Conservation (phyloP, 148 eudicot species). For the Persicaria tinctoria region DNA sequence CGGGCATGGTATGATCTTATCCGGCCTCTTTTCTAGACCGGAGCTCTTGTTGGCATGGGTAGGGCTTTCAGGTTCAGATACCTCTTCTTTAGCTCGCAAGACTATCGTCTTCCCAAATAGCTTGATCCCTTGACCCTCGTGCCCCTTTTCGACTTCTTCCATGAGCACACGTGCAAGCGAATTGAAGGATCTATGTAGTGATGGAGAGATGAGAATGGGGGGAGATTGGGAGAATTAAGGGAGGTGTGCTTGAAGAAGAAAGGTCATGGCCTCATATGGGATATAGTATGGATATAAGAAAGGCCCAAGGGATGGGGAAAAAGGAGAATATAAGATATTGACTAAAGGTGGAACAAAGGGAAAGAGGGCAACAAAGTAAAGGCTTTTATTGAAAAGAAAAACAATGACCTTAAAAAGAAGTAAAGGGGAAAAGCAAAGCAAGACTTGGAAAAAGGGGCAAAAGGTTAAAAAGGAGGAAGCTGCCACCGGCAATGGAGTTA, state of each 20-base stretch:
- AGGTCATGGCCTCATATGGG: neutral
- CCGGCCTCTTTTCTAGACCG: slow-evolving; percentile 42
- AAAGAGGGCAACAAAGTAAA: neutral
- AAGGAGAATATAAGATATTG: neutral
- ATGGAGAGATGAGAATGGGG: neutral
- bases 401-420: slow-evolving; percentile 3
- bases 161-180: slow-evolving; percentile 9
- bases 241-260: slow-evolving; percentile 7
- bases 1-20: slow-evolving; percentile 68
- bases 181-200: neutral
- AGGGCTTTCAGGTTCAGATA: neutral
- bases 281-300: neutral
- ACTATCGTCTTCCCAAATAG: slow-evolving; percentile 53
- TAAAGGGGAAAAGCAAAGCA: neutral
- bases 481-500: neutral
- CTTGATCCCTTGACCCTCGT: slow-evolving; percentile 39
- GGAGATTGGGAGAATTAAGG: slow-evolving; percentile 14
- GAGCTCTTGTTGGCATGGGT: slow-evolving; percentile 1
- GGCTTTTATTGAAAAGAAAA: neutral
- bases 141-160: slow-evolving; percentile 19
- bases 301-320: neutral
- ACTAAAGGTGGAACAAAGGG: neutral
- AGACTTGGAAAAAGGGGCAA: neutral
- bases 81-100: slow-evolving; percentile 29
- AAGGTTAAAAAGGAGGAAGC: neutral